These are phyloP conservation scores for Leccinum ochraceum DNA, from an alignment of 768 basidiomycete species.

Conservation along the genomic window DNA sequence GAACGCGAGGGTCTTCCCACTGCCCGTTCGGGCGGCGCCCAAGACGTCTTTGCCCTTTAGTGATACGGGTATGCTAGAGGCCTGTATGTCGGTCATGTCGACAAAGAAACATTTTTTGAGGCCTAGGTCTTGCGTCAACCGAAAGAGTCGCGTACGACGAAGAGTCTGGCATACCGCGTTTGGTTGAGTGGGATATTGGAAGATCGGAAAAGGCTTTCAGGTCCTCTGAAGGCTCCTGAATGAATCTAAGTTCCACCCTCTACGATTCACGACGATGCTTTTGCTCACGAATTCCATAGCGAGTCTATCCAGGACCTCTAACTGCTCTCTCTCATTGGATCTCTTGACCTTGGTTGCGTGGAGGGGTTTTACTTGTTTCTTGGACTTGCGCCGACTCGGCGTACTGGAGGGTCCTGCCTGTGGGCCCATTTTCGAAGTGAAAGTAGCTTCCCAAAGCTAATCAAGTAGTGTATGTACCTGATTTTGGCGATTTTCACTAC, in stretches of 20 bases:
- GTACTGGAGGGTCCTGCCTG: conserved; percentile 21
- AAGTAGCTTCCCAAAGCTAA: background rate
- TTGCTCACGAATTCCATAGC: conserved; percentile 52
- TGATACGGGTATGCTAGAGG: conserved; percentile 57
- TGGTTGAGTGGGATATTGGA: conserved; percentile 76
- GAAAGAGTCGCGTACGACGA: background rate
- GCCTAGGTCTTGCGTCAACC: conserved; percentile 44
- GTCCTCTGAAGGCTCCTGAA: conserved; percentile 51
- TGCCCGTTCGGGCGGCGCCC: conserved; percentile 70
- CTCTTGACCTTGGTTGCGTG: conserved; percentile 41
- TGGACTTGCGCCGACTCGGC: conserved; percentile 12
- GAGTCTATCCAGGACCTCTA: conserved; percentile 50
- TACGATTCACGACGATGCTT: background rate
- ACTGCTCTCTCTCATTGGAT: conserved; percentile 47
- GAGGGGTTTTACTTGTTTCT: conserved; percentile 16
- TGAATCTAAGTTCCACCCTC: conserved; percentile 14
- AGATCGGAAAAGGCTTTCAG: conserved; percentile 64
- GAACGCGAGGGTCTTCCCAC: conserved; percentile 76
- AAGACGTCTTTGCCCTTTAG: conserved; percentile 66
- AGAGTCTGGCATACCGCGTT: conserved; percentile 51
- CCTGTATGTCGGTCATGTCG: conserved; percentile 82
- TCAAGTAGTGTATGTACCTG: no score
- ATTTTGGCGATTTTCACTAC: no score
- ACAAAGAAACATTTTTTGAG: conserved; percentile 85
- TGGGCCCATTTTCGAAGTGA: conserved; percentile 17